These are phyloP conservation scores for Candida koratica DNA, from an alignment of 805 yeast genomes.

Conservation along the genomic window DNA sequence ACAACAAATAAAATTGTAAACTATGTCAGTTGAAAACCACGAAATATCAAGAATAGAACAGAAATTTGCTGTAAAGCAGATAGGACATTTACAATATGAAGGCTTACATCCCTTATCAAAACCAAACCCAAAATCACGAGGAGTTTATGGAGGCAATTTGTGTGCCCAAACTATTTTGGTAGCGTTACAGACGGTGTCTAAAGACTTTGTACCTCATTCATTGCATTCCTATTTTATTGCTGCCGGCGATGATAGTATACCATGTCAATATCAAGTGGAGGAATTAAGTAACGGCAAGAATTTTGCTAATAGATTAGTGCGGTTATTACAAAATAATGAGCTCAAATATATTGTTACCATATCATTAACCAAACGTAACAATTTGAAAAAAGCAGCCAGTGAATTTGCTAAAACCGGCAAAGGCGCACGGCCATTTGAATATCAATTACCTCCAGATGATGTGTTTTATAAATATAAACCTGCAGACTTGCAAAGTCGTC, in stretches of 20 bases:
- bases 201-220: conserved; percentile 36
- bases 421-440: conserved; percentile 30
- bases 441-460: conserved; percentile 25
- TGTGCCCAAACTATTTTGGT: conserved; percentile 38
- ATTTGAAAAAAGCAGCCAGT: conserved; percentile 14
- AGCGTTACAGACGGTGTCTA: conserved; percentile 30
- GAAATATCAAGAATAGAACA: conserved; percentile 8
- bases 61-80: conserved; percentile 8
- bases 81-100: conserved; percentile 15
- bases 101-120: conserved; percentile 28
- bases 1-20: no score
- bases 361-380: conserved; percentile 33
- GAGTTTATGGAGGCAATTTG: conserved; percentile 40
- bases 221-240: conserved; percentile 38
- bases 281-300: conserved; percentile 31
- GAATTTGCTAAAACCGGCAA: conserved; percentile 18
- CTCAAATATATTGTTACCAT: conserved; percentile 32
- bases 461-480: conserved; percentile 22
- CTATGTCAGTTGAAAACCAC: conserved; percentile 6
- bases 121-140: conserved; percentile 29
- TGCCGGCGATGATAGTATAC: conserved; percentile 30
- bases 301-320: conserved; percentile 32
- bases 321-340: conserved; percentile 28
- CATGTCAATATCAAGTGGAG: conserved; percentile 32
- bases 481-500: conserved; percentile 17